phyloP scores from a whole-genome alignment of 2,329 filamentous ascomycete genomes.

The Stachybotrys elegans region DNA sequence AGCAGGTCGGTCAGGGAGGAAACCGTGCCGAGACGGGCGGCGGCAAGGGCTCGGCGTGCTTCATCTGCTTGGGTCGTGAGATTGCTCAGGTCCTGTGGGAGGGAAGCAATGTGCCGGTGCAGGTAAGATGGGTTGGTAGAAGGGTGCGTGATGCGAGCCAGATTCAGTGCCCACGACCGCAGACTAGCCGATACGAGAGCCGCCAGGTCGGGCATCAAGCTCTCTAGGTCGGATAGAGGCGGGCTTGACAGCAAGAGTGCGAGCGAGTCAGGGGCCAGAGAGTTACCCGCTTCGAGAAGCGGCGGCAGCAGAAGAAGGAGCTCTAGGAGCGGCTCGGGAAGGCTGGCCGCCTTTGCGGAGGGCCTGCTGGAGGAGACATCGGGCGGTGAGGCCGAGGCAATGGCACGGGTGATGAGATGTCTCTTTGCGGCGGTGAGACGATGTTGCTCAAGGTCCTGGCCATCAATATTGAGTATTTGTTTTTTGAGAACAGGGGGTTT shows the following conservation, averaged over 20 bases:
- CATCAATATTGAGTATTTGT: not conserved
- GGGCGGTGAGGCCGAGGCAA: slow-evolving; percentile 38
- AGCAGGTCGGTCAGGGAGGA: slow-evolving; percentile 33
- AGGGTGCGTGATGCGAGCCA: slow-evolving; percentile 44
- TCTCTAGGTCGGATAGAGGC: slow-evolving; percentile 42
- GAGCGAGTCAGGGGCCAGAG: slow-evolving; percentile 29
- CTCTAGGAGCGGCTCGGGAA: slow-evolving; percentile 44
- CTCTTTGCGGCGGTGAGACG: slow-evolving; percentile 44
- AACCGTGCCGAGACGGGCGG: slow-evolving; percentile 33
- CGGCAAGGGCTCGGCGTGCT: slow-evolving; percentile 27
- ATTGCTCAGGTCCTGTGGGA: slow-evolving; percentile 34
- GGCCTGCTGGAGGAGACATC: slow-evolving; percentile 15
- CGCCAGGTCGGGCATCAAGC: slow-evolving; percentile 42
- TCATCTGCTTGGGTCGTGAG: slow-evolving; percentile 28
- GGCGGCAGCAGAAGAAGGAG: slow-evolving; percentile 51
- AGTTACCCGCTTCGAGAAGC: slow-evolving; percentile 32
- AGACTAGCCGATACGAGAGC: slow-evolving; percentile 45
- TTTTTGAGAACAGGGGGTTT: no score
- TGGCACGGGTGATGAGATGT: slow-evolving; percentile 45
- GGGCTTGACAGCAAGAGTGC: slow-evolving; percentile 43
- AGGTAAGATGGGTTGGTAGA: slow-evolving; percentile 50
- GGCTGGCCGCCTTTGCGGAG: slow-evolving; percentile 16
- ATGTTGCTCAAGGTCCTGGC: slow-evolving; percentile 43
- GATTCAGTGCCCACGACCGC: slow-evolving; percentile 39
- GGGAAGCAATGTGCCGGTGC: slow-evolving; percentile 50